A percentile compares a stretch with the other conserved stretches of the same genome.
phyloP scores from a whole-genome alignment of 306 rosid species.

The Casuarina equisetifolia region DNA sequence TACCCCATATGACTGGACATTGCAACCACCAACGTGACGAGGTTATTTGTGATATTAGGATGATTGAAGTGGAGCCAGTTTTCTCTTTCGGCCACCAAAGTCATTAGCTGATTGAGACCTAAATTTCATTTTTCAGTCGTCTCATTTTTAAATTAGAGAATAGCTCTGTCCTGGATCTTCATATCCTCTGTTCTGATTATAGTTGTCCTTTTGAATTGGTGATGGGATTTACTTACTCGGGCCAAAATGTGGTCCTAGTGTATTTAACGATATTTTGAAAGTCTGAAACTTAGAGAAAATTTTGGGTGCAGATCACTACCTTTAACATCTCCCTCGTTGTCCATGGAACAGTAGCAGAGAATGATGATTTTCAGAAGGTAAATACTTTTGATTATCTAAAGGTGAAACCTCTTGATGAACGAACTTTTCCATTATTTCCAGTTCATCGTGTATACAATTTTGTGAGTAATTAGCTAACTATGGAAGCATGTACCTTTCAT shows the following conservation, averaged over 20 bases:
- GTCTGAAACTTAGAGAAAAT: constrained; percentile 24
- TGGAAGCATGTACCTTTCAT: constrained; percentile 21
- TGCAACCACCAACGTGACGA: not conserved
- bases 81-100: not conserved
- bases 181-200: constrained; percentile 10
- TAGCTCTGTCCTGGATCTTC: not conserved
- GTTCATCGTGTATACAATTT: constrained; percentile 2
- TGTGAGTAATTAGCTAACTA: constrained; percentile 3
- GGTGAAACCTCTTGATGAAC: not conserved
- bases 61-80: constrained; percentile 13
- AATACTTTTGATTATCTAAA: constrained; percentile 19
- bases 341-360: constrained; percentile 89
- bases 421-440: constrained; percentile 10
- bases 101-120: not conserved
- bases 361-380: constrained; percentile 87
- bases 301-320: constrained; percentile 69
- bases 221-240: not conserved
- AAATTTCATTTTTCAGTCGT: not conserved
- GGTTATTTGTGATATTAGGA: constrained; percentile 14
- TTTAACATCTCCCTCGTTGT: constrained; percentile 86
- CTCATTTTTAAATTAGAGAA: not conserved
- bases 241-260: not conserved
- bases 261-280: not conserved
- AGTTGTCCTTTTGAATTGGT: not conserved
- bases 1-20: too few relatives aligned